These are phyloP conservation scores for Thelonectria blattea DNA, from an alignment of 2,329 filamentous ascomycete species.

Conservation along the genomic window DNA sequence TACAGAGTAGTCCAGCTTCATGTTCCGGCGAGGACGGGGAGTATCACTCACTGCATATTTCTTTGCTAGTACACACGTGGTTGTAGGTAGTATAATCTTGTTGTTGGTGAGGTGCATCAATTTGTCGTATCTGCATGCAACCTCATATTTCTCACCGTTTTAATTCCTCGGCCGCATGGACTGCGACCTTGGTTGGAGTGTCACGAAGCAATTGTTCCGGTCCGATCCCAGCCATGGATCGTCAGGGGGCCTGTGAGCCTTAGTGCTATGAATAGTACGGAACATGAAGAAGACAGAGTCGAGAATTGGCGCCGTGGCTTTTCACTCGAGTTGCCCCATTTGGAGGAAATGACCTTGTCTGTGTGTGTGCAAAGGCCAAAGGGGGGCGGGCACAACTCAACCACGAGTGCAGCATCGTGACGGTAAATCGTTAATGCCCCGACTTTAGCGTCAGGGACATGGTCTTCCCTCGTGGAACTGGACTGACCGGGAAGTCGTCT, in stretches of 20 bases:
- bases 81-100: too few species aligned
- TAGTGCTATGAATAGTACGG: too few species aligned
- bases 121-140: background rate
- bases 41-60: background rate
- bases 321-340: conserved; percentile 1
- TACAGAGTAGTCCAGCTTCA: background rate
- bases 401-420: too few species aligned
- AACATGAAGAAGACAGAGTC: too few species aligned
- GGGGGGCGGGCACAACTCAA: too few species aligned
- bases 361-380: too few species aligned
- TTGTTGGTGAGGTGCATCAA: too few species aligned
- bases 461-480: background rate
- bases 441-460: background rate
- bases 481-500: too few species aligned
- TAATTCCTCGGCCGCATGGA: background rate
- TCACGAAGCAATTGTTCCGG: background rate
- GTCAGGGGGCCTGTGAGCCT: conserved; percentile 8
- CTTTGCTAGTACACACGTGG: too few species aligned
- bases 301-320: too few species aligned
- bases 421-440: too few species aligned
- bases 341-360: conserved; percentile 15
- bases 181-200: background rate
- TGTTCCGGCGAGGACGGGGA: background rate
- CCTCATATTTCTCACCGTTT: background rate
- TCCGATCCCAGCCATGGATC: background rate